These are phyloP conservation scores for Mycena albidolilacea DNA, from an alignment of 768 basidiomycete species.

Conservation along the genomic window DNA sequence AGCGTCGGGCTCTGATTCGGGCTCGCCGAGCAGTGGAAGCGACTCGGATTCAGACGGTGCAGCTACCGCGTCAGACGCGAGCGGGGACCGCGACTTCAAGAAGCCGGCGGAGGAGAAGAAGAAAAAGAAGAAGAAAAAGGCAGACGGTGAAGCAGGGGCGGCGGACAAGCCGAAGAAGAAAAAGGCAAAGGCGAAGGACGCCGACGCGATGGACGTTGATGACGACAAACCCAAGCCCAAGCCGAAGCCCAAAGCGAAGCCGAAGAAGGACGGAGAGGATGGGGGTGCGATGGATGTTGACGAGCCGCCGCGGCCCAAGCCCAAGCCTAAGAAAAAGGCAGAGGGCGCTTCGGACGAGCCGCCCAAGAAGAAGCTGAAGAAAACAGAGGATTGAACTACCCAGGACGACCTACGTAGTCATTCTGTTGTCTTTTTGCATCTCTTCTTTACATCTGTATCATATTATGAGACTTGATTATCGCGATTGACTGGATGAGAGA, in stretches of 20 bases:
- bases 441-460: neutral
- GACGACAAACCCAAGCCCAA: constrained; percentile 59
- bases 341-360: constrained; percentile 65
- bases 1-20: constrained; percentile 86
- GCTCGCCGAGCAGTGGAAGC: constrained; percentile 86
- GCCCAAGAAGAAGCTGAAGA: constrained; percentile 85
- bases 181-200: constrained; percentile 46
- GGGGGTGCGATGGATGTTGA: constrained; percentile 55
- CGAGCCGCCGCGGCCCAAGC: constrained; percentile 54
- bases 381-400: constrained; percentile 29
- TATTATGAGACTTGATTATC: neutral
- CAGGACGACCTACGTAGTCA: neutral
- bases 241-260: constrained; percentile 67
- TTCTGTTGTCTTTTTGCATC: neutral
- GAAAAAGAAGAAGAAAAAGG: constrained; percentile 61
- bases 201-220: constrained; percentile 57
- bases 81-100: constrained; percentile 78
- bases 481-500: too few relatives aligned
- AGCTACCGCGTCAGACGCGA: constrained; percentile 87
- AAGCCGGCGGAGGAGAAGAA: constrained; percentile 52
- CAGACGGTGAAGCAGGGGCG: constrained; percentile 51
- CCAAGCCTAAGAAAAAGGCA: constrained; percentile 60
- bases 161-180: constrained; percentile 32
- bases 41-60: constrained; percentile 81
- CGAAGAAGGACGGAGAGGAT: constrained; percentile 56